phyloP scores from a whole-genome alignment of 768 basidiomycete species.

The Lentinula detonsa region DNA sequence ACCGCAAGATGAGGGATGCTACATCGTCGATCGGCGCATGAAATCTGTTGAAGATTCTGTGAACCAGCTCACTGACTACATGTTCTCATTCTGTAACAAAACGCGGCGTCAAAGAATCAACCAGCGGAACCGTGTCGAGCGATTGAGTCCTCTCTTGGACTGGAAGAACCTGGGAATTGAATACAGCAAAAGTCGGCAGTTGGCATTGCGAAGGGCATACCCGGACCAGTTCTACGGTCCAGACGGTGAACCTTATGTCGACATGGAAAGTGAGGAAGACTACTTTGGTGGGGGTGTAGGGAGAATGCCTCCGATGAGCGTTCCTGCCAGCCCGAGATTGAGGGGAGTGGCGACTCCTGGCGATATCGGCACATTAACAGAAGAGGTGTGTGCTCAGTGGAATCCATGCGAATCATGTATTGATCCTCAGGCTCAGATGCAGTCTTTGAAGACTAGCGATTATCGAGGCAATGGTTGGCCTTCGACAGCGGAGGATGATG shows the following conservation, averaged over 20 bases:
- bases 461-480: slow-evolving; percentile 35
- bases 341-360: slow-evolving; percentile 88
- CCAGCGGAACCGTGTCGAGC: slow-evolving; percentile 96
- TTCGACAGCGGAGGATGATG: slow-evolving; percentile 50
- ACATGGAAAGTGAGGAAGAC: slow-evolving; percentile 24
- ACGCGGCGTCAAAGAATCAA: slow-evolving; percentile 97
- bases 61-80: slow-evolving; percentile 68
- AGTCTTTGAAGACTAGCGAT: slow-evolving; percentile 79
- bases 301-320: slow-evolving; percentile 64
- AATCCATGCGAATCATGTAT: neutral
- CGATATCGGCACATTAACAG: slow-evolving; percentile 85
- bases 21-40: slow-evolving; percentile 90
- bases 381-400: slow-evolving; percentile 47
- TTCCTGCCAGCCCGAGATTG: slow-evolving; percentile 85
- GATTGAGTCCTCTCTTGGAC: slow-evolving; percentile 87
- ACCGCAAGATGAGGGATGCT: slow-evolving; percentile 92
- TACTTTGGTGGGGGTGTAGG: slow-evolving; percentile 62
- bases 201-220: slow-evolving; percentile 89
- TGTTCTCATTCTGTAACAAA: slow-evolving; percentile 74
- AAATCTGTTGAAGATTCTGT: slow-evolving; percentile 91
- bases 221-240: slow-evolving; percentile 83
- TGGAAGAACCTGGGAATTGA: slow-evolving; percentile 99
- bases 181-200: slow-evolving; percentile 91
- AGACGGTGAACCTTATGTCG: slow-evolving; percentile 34
- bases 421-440: slow-evolving; percentile 54